A percentile compares a stretch with the other conserved stretches of the same genome.
Evolutionary conservation across 75 land plant species (phyloP).

Genomic region (Adiantum capillusveneris): DNA sequence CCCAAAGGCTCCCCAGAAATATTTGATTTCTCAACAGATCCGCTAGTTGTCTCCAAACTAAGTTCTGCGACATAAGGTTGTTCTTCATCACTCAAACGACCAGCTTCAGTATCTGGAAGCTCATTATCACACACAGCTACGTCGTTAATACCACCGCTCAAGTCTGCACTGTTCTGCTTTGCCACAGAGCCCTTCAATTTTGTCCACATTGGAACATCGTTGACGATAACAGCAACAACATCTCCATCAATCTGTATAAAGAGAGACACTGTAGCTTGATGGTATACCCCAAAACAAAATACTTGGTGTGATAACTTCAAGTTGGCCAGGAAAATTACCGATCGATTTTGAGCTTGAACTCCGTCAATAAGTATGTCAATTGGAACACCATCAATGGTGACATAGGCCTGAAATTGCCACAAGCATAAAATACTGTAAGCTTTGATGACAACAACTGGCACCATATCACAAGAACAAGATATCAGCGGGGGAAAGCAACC

Average conservation of each 20-base stretch:
- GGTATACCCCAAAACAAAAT: not conserved
- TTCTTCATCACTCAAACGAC: not conserved
- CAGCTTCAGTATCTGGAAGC: not conserved
- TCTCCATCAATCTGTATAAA: constrained; percentile 84
- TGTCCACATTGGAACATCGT: constrained; percentile 60
- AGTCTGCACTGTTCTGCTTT: not conserved
- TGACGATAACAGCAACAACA: constrained; percentile 53
- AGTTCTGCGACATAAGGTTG: not conserved
- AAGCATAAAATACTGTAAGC: not conserved
- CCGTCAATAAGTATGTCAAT: constrained; percentile 78
- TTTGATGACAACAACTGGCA: constrained; percentile 2
- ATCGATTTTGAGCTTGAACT: constrained; percentile 69
- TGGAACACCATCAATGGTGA: constrained; percentile 75
- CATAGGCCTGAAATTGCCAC: constrained; percentile 59
- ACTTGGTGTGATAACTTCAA: not conserved
- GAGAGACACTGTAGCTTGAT: not conserved
- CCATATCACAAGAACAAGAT: no score
- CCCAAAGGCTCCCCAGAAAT: not conserved
- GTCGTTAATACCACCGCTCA: not conserved
- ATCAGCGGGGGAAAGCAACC: no score
- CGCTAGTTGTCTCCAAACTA: not conserved
- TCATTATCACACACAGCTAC: not conserved
- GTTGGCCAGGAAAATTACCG: constrained; percentile 40
- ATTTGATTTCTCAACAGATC: not conserved
- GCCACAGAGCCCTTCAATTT: constrained; percentile 48